A percentile compares a stretch with the other conserved stretches of the same genome.
These are phyloP conservation scores for Eudorina sp. DNA, from an alignment of 139 green algal species.

Conservation along the genomic window DNA sequence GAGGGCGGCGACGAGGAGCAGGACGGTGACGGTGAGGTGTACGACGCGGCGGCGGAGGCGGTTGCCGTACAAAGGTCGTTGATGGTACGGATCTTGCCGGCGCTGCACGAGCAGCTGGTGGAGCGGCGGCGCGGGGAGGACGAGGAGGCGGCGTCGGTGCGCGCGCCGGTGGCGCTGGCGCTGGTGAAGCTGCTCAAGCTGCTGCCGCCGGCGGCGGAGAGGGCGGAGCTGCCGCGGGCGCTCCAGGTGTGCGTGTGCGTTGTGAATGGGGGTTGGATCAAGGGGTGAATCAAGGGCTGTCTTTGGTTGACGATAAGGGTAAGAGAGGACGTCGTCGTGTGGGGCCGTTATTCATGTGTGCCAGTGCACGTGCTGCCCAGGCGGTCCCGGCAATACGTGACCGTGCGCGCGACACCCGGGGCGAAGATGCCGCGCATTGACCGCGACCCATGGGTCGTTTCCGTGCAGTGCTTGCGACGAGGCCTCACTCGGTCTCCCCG, in stretches of 20 bases:
- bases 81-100: constrained; percentile 71
- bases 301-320: too few relatives aligned
- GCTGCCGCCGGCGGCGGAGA: constrained; percentile 77
- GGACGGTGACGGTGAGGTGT: constrained; percentile 25
- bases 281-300: too few relatives aligned
- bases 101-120: constrained; percentile 73
- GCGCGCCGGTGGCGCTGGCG: constrained; percentile 84
- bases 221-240: constrained; percentile 73
- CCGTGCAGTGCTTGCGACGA: too few relatives aligned
- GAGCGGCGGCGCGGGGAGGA: constrained; percentile 31
- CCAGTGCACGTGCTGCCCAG: too few relatives aligned
- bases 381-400: too few relatives aligned
- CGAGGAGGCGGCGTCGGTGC: constrained; percentile 49
- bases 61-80: constrained; percentile 57
- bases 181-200: constrained; percentile 87
- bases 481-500: too few relatives aligned
- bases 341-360: too few relatives aligned
- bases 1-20: constrained; percentile 31
- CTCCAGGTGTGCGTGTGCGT: constrained; percentile 56
- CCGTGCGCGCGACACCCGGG: too few relatives aligned
- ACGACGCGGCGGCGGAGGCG: constrained; percentile 1
- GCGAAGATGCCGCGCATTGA: too few relatives aligned
- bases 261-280: too few relatives aligned
- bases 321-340: too few relatives aligned
- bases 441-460: too few relatives aligned